Evolutionary conservation across 1,139 yeast genomes (phyloP), one percentile per base, ranked within the genome.

Genomic region (Debaryomyces sp.): DNA sequence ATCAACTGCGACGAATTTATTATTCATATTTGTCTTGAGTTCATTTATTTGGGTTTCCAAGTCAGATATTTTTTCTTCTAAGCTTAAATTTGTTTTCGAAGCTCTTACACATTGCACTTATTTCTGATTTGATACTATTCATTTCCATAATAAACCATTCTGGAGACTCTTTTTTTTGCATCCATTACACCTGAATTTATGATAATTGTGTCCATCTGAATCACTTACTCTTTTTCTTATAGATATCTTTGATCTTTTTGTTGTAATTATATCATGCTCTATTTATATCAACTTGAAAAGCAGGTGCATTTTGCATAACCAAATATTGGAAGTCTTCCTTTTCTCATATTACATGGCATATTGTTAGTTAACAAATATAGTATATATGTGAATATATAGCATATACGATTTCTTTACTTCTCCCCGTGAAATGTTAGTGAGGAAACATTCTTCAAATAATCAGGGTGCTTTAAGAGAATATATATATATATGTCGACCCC

Each of bases 21-120:
- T n/a, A n/a, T n/a, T n/a, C n/a, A 17, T 9, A 33, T 2, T 2
- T 7, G 9, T 13, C 36, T 33, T 18, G 4, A n/a, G 10, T 2
- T 33, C 22, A 12, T 18, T 17, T 10, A 33, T 10, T 6, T 33
- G 12, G 10, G 6, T 33, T 18, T 7, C 36, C 12, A 33, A 33
- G 15, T 2, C 15, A 13, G 36, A 12, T 12, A 33, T 18, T 17
- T 15, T 33, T 10, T 13, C 3, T 6, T 33, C 21, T 6, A 13
- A 33, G 15, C 18, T n/a, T 7, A 12, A 15, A 15, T 17, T 33
- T 33, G 18, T 13, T 10, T 18, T 33, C 36, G 18, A 33, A 13
- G 15, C 22, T 33, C 10, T 15, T 5, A 13, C 6, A 15, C 63
- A 56, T 43, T 78, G 15, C 5, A 27, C n/a, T n/a, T 27, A 27